phyloP scores from a whole-genome alignment of 805 yeast genomes.

The Pichia manshurica region DNA sequence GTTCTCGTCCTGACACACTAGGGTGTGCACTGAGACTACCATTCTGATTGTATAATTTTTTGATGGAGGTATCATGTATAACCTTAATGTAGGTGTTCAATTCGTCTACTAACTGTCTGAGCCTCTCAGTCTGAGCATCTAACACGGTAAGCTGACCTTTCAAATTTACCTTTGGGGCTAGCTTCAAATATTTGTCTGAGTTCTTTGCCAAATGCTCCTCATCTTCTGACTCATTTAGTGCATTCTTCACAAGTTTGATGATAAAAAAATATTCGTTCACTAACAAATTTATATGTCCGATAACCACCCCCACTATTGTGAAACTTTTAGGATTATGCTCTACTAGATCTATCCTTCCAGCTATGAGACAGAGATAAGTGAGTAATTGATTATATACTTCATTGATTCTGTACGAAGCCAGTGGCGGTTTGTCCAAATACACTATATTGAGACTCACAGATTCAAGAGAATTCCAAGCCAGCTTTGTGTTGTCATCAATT shows the following conservation, averaged over 20 bases:
- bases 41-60: constrained; percentile 9
- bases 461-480: constrained; percentile 2
- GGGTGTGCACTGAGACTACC: background rate
- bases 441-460: constrained; percentile 32
- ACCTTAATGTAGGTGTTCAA: constrained; percentile 59
- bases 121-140: constrained; percentile 35
- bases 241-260: constrained; percentile 17
- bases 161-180: constrained; percentile 25
- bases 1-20: constrained; percentile 2
- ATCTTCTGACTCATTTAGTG: constrained; percentile 9
- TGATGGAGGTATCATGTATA: constrained; percentile 38
- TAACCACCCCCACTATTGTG: constrained; percentile 56
- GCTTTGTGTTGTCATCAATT: background rate
- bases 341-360: constrained; percentile 73
- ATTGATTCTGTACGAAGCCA: constrained; percentile 54
- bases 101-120: constrained; percentile 56
- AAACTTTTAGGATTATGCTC: constrained; percentile 71
- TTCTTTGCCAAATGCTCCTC: background rate
- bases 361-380: constrained; percentile 57
- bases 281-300: constrained; percentile 62
- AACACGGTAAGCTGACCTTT: constrained; percentile 43
- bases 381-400: constrained; percentile 58
- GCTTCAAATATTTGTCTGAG: constrained; percentile 7
- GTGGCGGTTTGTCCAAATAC: constrained; percentile 49
- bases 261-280: constrained; percentile 48